A percentile compares a stretch with the other conserved stretches of the same genome.
Evolutionary conservation across 2,329 filamentous ascomycete species (phyloP).

Genomic region (Colletotrichum salicis): DNA sequence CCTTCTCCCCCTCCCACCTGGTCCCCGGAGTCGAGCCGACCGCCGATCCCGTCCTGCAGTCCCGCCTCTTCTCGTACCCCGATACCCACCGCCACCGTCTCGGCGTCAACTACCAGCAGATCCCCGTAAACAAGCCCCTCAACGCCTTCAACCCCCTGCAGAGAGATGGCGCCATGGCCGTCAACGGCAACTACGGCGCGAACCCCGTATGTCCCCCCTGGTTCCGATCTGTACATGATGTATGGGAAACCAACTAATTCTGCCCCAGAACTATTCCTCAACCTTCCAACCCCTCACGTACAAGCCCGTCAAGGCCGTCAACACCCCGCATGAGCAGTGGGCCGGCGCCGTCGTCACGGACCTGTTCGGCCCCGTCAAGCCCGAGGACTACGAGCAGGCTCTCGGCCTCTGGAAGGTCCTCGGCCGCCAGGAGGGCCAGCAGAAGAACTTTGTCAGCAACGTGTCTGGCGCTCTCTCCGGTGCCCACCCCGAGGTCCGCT

Average conservation of each 20-base stretch:
- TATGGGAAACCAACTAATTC: not conserved
- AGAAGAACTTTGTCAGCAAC: conserved; percentile 70
- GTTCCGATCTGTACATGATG: not conserved
- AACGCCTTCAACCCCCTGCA: conserved; percentile 74
- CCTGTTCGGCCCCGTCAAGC: conserved; percentile 56
- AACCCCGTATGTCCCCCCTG: conserved; percentile 52
- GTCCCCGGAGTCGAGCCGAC: conserved; percentile 72
- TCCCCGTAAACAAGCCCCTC: conserved; percentile 69
- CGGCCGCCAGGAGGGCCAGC: conserved; percentile 63
- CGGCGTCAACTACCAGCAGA: conserved; percentile 72
- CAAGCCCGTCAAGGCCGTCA: conserved; percentile 51
- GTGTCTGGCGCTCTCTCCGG: conserved; percentile 66
- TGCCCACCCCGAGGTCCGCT: conserved; percentile 64
- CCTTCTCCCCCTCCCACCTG: conserved; percentile 72
- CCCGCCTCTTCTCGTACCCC: conserved; percentile 69
- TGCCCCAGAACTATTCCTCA: conserved; percentile 59
- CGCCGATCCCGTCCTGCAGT: conserved; percentile 71
- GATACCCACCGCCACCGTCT: conserved; percentile 73
- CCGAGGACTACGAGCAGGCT: conserved; percentile 62
- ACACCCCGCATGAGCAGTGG: conserved; percentile 58
- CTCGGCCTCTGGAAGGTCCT: conserved; percentile 60
- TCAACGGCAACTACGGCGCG: conserved; percentile 71
- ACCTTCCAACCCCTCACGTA: conserved; percentile 56
- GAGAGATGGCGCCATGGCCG: conserved; percentile 77
- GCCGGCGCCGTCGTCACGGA: conserved; percentile 54